Conservation (phyloP, 2,329 filamentous ascomycete species). For the Sordariomycetes sp. region DNA sequence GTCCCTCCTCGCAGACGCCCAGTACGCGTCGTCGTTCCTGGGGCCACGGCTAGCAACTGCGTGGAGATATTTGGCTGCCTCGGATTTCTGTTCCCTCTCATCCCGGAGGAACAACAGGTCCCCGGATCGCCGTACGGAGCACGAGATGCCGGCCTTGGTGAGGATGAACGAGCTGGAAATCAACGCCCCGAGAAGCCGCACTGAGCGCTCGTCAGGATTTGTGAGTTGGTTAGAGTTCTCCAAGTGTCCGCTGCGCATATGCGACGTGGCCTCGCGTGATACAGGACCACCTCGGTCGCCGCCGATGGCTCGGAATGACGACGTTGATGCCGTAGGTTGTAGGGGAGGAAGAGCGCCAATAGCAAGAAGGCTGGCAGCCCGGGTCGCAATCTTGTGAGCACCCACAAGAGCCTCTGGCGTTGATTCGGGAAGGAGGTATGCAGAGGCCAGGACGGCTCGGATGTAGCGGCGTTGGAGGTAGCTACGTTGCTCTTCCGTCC, state of each 20-base stretch:
- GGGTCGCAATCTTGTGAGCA: slow-evolving; percentile 5
- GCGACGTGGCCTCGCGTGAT: slow-evolving; percentile 27
- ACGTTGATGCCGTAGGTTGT: slow-evolving; percentile 13
- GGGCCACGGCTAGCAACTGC: slow-evolving; percentile 34
- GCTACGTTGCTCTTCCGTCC: slow-evolving; percentile 49
- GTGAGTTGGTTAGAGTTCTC: slow-evolving; percentile 54
- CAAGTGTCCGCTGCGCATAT: slow-evolving; percentile 43
- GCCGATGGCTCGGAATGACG: slow-evolving; percentile 13
- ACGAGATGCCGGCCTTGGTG: slow-evolving; percentile 36
- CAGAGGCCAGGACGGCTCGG: slow-evolving; percentile 54
- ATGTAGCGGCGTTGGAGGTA: slow-evolving; percentile 55
- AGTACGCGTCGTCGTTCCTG: slow-evolving; percentile 53
- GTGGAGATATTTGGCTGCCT: slow-evolving; percentile 49
- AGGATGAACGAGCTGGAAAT: slow-evolving; percentile 50
- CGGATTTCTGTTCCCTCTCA: slow-evolving; percentile 50
- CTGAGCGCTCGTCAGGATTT: slow-evolving; percentile 41
- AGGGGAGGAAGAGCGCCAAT: slow-evolving; percentile 45
- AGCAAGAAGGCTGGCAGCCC: slow-evolving; percentile 35
- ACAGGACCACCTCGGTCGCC: slow-evolving; percentile 20
- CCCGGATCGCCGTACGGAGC: slow-evolving; percentile 40
- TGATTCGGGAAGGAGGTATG: slow-evolving; percentile 54
- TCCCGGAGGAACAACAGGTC: slow-evolving; percentile 56
- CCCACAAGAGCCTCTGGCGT: slow-evolving; percentile 40
- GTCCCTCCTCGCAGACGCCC: slow-evolving; percentile 50
- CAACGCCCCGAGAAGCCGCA: slow-evolving; percentile 51